Conservation (phyloP, 176 grass and related monocot genomes). For the Oryza glumipatula region DNA sequence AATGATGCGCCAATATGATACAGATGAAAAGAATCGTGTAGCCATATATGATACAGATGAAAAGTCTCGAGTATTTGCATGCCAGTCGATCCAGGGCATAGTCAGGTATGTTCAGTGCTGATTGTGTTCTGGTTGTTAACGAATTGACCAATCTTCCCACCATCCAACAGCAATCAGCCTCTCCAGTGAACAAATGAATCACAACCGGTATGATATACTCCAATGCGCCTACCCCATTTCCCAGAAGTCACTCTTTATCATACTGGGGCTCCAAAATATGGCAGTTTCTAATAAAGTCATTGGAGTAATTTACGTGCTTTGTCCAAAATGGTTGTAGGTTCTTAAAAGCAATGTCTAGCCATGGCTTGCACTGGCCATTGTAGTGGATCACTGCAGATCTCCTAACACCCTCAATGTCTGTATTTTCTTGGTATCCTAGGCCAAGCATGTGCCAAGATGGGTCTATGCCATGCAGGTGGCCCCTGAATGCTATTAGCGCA, state of each 20-base stretch:
- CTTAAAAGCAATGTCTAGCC: conserved; percentile 89
- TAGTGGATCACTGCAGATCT: conserved; percentile 83
- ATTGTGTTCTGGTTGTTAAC: conserved; percentile 18
- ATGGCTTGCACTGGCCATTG: conserved; percentile 93
- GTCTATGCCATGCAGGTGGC: conserved; percentile 75
- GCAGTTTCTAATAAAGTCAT: conserved; percentile 80
- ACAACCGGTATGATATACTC: background rate
- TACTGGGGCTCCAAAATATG: conserved; percentile 76
- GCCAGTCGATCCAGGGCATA: conserved; percentile 26
- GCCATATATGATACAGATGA: conserved; percentile 65
- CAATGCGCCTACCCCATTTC: conserved; percentile 31
- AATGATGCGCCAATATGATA: conserved; percentile 60
- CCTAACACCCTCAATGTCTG: conserved; percentile 57
- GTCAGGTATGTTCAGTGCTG: conserved; percentile 39
- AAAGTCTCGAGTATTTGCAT: conserved; percentile 44
- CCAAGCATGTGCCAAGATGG: conserved; percentile 90
- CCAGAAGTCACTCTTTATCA: conserved; percentile 36
- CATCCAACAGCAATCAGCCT: conserved; percentile 32
- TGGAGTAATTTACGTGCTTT: conserved; percentile 83
- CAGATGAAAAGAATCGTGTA: conserved; percentile 67
- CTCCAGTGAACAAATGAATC: conserved; percentile 42
- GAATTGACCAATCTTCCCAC: conserved; percentile 34
- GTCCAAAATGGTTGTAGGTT: conserved; percentile 86
- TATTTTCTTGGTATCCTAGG: conserved; percentile 92
- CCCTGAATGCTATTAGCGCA: conserved; percentile 84